A percentile compares a stretch with the other conserved stretches of the same genome.
phyloP scores from a whole-genome alignment of 1,139 yeast genomes.

The Lodderomyces jiufengensis region DNA sequence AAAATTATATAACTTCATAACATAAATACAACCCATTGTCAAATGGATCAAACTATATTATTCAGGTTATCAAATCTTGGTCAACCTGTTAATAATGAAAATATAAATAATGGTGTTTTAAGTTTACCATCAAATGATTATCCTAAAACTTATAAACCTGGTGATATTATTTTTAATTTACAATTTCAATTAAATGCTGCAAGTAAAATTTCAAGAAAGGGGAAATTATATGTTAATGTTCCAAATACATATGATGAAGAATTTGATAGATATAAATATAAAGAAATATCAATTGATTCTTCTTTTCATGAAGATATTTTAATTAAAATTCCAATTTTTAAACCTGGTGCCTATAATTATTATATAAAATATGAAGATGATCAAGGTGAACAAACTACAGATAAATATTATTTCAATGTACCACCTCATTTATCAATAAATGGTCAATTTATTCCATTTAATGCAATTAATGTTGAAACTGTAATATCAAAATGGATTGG shows the following conservation, averaged over 20 bases:
- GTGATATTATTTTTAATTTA: slow-evolving; percentile 51
- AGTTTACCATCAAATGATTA: slow-evolving; percentile 59
- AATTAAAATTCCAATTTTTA: slow-evolving; percentile 57
- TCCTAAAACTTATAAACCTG: slow-evolving; percentile 32
- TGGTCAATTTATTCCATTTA: slow-evolving; percentile 60
- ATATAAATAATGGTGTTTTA: slow-evolving; percentile 54
- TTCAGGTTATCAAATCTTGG: slow-evolving; percentile 55
- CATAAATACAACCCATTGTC: too few species aligned
- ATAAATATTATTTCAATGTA: slow-evolving; percentile 70
- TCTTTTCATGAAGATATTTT: slow-evolving; percentile 59
- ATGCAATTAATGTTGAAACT: slow-evolving; percentile 80
- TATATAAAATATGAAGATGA: slow-evolving; percentile 43
- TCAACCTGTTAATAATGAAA: slow-evolving; percentile 49
- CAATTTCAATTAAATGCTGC: slow-evolving; percentile 72
- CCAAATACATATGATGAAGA: slow-evolving; percentile 42
- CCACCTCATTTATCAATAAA: slow-evolving; percentile 70
- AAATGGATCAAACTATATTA: slow-evolving; percentile 26
- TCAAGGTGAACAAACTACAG: slow-evolving; percentile 33
- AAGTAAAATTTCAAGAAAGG: slow-evolving; percentile 65
- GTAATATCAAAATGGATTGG: slow-evolving; percentile 94
- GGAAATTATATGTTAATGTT: slow-evolving; percentile 70
- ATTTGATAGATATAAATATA: slow-evolving; percentile 58
- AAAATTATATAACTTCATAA: neutral
- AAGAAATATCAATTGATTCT: slow-evolving; percentile 42
- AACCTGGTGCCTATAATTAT: slow-evolving; percentile 81